Percentiles rank a stretch among this genome's conserved stretches.
These are phyloP conservation scores for Volutella citrinella DNA, from an alignment of 2,329 filamentous ascomycete species.

Conservation along the genomic window DNA sequence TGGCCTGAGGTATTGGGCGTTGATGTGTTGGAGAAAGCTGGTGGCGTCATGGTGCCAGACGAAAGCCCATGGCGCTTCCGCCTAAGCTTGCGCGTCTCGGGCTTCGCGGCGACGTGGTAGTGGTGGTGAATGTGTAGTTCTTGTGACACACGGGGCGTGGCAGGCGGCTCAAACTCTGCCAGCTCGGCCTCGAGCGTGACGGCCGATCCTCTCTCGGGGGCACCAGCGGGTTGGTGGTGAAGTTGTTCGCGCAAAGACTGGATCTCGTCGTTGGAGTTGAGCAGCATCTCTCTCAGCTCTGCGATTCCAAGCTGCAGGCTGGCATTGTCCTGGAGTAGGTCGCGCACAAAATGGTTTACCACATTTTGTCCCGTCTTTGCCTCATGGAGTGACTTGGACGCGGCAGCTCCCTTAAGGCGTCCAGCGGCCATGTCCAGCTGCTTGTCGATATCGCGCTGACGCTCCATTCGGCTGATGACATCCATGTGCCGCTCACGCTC, in stretches of 20 bases:
- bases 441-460: slow-evolving; percentile 75
- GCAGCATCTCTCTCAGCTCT: slow-evolving; percentile 85
- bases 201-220: slow-evolving; percentile 35
- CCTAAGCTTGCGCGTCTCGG: slow-evolving; percentile 61
- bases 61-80: slow-evolving; percentile 69
- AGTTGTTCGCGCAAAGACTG: slow-evolving; percentile 82
- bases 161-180: slow-evolving; percentile 41
- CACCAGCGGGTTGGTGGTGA: slow-evolving; percentile 73
- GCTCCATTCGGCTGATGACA: slow-evolving; percentile 78
- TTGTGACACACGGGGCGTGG: slow-evolving; percentile 47
- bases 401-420: slow-evolving; percentile 77
- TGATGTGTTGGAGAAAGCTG: slow-evolving; percentile 36
- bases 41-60: slow-evolving; percentile 59
- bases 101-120: slow-evolving; percentile 70
- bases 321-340: slow-evolving; percentile 92
- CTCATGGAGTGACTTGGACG: slow-evolving; percentile 60
- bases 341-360: slow-evolving; percentile 94
- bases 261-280: slow-evolving; percentile 91
- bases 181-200: slow-evolving; percentile 71
- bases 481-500: slow-evolving; percentile 81
- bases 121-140: slow-evolving; percentile 94
- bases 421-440: slow-evolving; percentile 78
- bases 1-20: slow-evolving; percentile 38
- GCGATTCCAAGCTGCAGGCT: slow-evolving; percentile 89
- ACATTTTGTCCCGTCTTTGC: slow-evolving; percentile 63